Evolutionary conservation across 2,329 filamentous ascomycete genomes (phyloP), one percentile per base, ranked within the genome.

Genomic region (Talaromyces sp.): DNA sequence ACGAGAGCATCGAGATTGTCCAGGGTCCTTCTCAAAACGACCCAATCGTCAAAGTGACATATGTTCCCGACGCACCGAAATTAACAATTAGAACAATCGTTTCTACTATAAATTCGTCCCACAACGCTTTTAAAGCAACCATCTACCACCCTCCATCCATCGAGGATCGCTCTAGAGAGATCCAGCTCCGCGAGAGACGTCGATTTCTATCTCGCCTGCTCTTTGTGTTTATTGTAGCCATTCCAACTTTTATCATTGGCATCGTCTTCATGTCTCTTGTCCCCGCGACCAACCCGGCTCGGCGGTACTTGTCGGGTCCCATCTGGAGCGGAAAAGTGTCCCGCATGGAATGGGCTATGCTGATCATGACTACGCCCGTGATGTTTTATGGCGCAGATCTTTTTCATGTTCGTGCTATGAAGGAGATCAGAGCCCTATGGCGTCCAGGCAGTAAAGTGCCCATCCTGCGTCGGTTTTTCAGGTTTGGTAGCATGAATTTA

Each of bases 401-500:
- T 1, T 97, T 97, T 73, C 93, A 97, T 71, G 75, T 82, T 13
- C 84, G 90, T 47, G 90, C 91, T 0, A 72, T 92, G 66, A 95
- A 92, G 72, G 93, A 96, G 69, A 78, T 97, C 13, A 81, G 82
- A 63, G 82, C 87, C 0, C 80, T 96, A 65, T 97, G 93, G 93
- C 84, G 89, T 25, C 86, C 80, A 2, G 85, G 86, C 30, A 96
- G 91, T 71, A 85, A 83, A 42, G 88, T 88, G 0, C 90, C 91
- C 0, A 72, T 96, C 4, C 68, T 90, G 17, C 84, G 88, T 67
- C 83, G 93, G 15, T 93, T 97, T 70, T 92, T 92, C 73, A 87
- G 90, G n/a, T 97, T 97, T 70, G 93, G 93, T 9, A 96, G 92
- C 78, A 97, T 97, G 93, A 96, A 96, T 71, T 89, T 96, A 79